These are phyloP conservation scores for Colletotrichum musicola DNA, from an alignment of 2,329 filamentous ascomycete species.

Conservation along the genomic window DNA sequence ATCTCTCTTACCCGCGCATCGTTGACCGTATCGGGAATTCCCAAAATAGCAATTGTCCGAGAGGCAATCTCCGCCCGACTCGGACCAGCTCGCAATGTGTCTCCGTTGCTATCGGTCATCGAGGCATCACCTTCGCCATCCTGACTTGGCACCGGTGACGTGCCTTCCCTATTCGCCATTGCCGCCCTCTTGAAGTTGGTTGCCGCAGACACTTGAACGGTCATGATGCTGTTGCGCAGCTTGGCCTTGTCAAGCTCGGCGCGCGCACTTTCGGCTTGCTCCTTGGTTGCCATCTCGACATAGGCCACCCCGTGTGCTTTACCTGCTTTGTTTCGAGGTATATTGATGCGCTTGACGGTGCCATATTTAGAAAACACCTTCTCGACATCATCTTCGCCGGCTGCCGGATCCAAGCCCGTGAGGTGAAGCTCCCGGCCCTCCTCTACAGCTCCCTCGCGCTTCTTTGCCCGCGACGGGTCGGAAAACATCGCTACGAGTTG, in stretches of 20 bases:
- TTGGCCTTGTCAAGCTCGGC: conserved; percentile 78
- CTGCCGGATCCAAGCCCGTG: conserved; percentile 73
- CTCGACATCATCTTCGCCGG: conserved; percentile 76
- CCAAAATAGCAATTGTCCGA: conserved; percentile 84
- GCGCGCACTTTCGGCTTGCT: conserved; percentile 75
- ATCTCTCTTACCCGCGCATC: conserved; percentile 83
- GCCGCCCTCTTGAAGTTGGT: conserved; percentile 69
- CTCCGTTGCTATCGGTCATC: conserved; percentile 49
- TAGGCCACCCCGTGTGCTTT: conserved; percentile 84
- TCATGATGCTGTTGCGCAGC: conserved; percentile 75
- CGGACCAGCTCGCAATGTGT: conserved; percentile 33
- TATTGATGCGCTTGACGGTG: conserved; percentile 76
- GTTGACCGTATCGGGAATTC: conserved; percentile 92
- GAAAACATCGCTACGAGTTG: conserved; percentile 85
- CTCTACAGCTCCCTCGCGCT: conserved; percentile 82
- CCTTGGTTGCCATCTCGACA: conserved; percentile 79
- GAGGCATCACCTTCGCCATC: conserved; percentile 55
- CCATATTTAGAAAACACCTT: conserved; percentile 82
- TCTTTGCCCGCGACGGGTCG: conserved; percentile 82
- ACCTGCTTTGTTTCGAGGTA: conserved; percentile 76
- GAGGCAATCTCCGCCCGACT: conserved; percentile 66
- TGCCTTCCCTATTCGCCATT: conserved; percentile 49
- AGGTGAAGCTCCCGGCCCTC: conserved; percentile 91
- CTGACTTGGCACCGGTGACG: conserved; percentile 51
- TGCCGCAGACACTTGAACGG: conserved; percentile 72